Evolutionary conservation across 2,329 filamentous ascomycete genomes (phyloP), one percentile per base, ranked within the genome.

Genomic region (Alternaria longipes): DNA sequence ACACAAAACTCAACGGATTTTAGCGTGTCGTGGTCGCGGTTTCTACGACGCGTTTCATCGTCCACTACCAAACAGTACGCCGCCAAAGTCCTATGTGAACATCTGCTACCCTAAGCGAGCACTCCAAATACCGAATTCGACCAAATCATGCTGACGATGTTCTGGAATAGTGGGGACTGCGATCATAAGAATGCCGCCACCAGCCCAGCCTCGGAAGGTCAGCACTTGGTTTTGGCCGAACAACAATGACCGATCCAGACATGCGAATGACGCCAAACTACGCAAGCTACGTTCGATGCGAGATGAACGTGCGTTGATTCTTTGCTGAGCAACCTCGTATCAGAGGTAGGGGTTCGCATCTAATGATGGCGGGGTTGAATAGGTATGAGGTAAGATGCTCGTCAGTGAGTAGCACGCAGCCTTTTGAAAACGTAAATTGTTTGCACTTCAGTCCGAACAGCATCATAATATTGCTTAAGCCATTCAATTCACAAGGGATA

Each of bases 301-400:
- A 22, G 18, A 16, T 24, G 16, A 8, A 36, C 20, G 12, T 18
- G 16, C 9, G 12, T 11, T 22, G 18, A 4, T 41, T 22, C 5
- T 9, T 9, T 18, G 7, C n/a, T 40, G 38, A 40, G n/a, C 45
- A 49, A 32, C 5, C 24, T 42, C 26, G 50, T 42, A 14, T 30
- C 32, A 36, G n/a, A 16, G 14, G 51, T 34, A 26, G 51, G 38
- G 38, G 30, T 12, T 46, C 22, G 42, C 22, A 14, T 49, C 79
- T 1, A 6, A 47, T 56, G 38, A 34, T 22, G n/a, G 40, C 34
- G 46, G 40, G 47, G 50, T 49, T 18, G 54, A 42, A n/a, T 3
- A 36, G 49, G 36, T 54, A 59, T 62, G 56, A 59, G 51, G 56
- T 62, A 62, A 62, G 45, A 56, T n/a, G 26, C 40, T 60, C 42